phyloP scores from a whole-genome alignment of 2,329 filamentous ascomycete species.

The Cladosporium sp. region DNA sequence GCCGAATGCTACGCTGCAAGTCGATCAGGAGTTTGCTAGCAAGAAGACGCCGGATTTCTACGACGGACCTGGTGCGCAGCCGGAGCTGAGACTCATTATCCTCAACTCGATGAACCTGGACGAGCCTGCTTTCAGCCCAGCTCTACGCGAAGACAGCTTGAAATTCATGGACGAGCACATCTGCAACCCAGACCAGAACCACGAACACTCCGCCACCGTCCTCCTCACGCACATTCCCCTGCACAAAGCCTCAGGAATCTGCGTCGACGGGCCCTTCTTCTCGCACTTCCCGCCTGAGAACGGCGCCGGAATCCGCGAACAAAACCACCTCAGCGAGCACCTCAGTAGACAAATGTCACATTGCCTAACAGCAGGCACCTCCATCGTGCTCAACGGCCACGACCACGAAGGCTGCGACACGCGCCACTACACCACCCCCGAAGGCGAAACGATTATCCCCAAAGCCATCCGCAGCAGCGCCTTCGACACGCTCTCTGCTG shows the following conservation, averaged over 20 bases:
- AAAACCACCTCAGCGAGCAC: constrained; percentile 80
- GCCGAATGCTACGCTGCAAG: constrained; percentile 27
- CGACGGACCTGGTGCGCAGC: constrained; percentile 34
- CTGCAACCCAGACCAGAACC: constrained; percentile 12
- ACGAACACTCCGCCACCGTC: constrained; percentile 66
- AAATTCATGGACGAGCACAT: constrained; percentile 63
- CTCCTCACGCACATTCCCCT: constrained; percentile 90
- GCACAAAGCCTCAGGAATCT: constrained; percentile 78
- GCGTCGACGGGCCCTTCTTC: constrained; percentile 82
- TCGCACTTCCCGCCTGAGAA: constrained; percentile 69
- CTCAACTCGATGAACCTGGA: constrained; percentile 95
- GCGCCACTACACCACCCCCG: constrained; percentile 2
- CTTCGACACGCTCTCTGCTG: not conserved
- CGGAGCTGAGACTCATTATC: constrained; percentile 78
- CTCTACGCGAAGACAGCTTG: constrained; percentile 76
- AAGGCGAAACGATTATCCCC: not conserved
- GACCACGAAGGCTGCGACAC: constrained; percentile 90
- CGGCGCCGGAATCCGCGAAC: constrained; percentile 75
- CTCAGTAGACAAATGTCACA: constrained; percentile 59
- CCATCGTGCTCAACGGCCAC: constrained; percentile 86
- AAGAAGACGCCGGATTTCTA: constrained; percentile 11
- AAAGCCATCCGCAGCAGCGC: not conserved
- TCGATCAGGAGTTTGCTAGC: constrained; percentile 19
- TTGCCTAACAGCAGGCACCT: constrained; percentile 75
- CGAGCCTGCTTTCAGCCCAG: constrained; percentile 67